Base-by-base conservation (phyloP, 495 filamentous ascomycete species). In the Penicillium nucicola region DNA sequence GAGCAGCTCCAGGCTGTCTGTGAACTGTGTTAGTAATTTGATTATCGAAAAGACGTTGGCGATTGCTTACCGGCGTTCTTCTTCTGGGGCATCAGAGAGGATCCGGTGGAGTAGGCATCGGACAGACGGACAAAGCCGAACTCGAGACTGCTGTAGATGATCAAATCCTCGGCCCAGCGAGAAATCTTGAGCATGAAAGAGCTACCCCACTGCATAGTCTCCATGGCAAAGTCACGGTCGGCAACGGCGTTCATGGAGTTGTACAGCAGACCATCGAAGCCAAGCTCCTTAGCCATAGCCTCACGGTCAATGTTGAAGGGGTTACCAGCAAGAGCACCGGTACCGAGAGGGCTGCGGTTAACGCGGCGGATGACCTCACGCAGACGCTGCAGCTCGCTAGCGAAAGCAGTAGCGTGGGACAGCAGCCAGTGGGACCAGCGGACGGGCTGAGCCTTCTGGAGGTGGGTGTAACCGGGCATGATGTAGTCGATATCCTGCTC, bases 51-150 rank as follows among this genome's bases (percentile, higher is more conserved):
- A 42, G 61, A 39, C 1, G 11, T 2, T 5, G 11, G 46, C 4
- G 10, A 36, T 42, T 28, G 52, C 55, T 30, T 33, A 66, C 61
- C 69, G 25, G 71, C 69, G 52, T 77, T 76, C 76, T 84, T 83
- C 76, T 96, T 95, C 76, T 98, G 90, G 37, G 91, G 91, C 91
- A 96, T 95, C 35, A 96, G 71, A 14, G 84, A 89, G 51, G 82
- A 86, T 31, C 90, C 91, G 1, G 90, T 95, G 6, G 82, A 84
- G 67, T 95, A 95, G 2, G 88, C 87, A 61, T 96, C 91, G 7
- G 90, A 90, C 20, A 95, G 71, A 45, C 80, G 78, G 36, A 95
- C 82, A 62, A 90, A 95, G 40, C 85, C 82, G 57, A 95, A 95
- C 68, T 95, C 92, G 50, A 81, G 72, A 35, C 83, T 83, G 34